Conservation (phyloP, 2,329 filamentous ascomycete species). For the Dothistroma pini region DNA sequence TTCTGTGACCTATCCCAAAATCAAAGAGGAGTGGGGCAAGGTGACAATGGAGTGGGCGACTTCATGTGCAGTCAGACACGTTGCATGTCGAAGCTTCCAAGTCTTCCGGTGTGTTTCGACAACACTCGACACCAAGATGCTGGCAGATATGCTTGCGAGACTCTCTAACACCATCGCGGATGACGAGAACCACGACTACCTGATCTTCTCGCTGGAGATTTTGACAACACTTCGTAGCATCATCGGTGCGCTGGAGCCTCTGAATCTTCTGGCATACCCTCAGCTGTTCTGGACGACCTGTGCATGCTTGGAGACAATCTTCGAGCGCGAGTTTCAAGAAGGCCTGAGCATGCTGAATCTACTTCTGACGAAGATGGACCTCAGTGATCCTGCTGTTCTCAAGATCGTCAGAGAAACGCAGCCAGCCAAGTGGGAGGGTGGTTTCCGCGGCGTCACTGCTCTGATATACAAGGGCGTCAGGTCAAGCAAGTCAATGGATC, state of each 20-base stretch:
- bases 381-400: constrained; percentile 66
- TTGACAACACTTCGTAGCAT: constrained; percentile 89
- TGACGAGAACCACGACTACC: constrained; percentile 80
- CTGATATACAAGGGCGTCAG: constrained; percentile 88
- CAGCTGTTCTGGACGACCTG: constrained; percentile 98
- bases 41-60: constrained; percentile 93
- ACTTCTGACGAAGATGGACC: constrained; percentile 77
- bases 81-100: constrained; percentile 96
- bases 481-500: constrained; percentile 76
- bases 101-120: constrained; percentile 93
- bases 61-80: constrained; percentile 88
- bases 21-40: constrained; percentile 88
- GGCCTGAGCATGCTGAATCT: constrained; percentile 87
- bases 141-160: constrained; percentile 92
- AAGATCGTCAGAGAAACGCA: constrained; percentile 70
- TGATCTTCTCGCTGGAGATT: constrained; percentile 97
- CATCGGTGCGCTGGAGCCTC: constrained; percentile 75
- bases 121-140: constrained; percentile 85
- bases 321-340: constrained; percentile 91
- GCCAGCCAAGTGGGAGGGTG: constrained; percentile 82
- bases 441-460: constrained; percentile 80
- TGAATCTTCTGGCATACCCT: constrained; percentile 81
- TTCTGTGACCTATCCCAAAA: constrained; percentile 73
- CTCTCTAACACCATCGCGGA: constrained; percentile 97
- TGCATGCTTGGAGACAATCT: constrained; percentile 93